phyloP scores from a whole-genome alignment of 768 basidiomycete genomes.

The Boletus rubroflammeus region DNA sequence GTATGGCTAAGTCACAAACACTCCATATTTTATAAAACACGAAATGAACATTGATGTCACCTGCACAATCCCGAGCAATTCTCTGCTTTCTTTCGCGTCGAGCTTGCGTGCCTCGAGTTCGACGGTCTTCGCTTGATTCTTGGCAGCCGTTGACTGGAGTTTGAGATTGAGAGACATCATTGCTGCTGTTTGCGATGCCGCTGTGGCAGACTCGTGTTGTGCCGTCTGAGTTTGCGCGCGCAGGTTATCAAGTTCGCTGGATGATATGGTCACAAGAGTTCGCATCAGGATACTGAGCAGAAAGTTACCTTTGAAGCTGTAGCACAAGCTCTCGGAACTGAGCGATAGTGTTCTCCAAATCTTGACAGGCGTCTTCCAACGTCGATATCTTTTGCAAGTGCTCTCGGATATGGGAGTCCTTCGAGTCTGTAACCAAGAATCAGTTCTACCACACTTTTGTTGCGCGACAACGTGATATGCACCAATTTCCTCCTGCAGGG shows the following conservation, averaged over 20 bases:
- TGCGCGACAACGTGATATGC: constrained; percentile 15
- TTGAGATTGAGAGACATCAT: constrained; percentile 95
- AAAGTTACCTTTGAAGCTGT: constrained; percentile 68
- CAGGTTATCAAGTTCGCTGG: constrained; percentile 82
- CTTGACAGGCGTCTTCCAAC: constrained; percentile 77
- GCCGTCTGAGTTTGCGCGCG: constrained; percentile 83
- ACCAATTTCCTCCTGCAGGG: constrained; percentile 88
- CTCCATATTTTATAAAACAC: neutral
- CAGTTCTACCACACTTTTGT: neutral
- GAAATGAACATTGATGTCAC: constrained; percentile 34
- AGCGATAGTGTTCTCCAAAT: constrained; percentile 81
- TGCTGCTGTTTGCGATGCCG: constrained; percentile 84
- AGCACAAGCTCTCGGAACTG: constrained; percentile 93
- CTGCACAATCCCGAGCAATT: constrained; percentile 80
- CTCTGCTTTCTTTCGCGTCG: constrained; percentile 78
- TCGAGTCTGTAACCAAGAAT: constrained; percentile 48
- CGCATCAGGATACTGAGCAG: neutral
- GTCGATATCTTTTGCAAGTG: constrained; percentile 57
- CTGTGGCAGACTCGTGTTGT: constrained; percentile 76
- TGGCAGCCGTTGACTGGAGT: constrained; percentile 85
- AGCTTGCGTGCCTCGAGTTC: constrained; percentile 86
- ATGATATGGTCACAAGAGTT: constrained; percentile 6
- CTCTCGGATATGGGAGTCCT: constrained; percentile 69
- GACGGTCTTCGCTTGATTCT: constrained; percentile 85
- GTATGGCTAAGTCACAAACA: constrained; percentile 59